Conservation (phyloP, 2,329 filamentous ascomycete genomes). For the Alternaria sp. region DNA sequence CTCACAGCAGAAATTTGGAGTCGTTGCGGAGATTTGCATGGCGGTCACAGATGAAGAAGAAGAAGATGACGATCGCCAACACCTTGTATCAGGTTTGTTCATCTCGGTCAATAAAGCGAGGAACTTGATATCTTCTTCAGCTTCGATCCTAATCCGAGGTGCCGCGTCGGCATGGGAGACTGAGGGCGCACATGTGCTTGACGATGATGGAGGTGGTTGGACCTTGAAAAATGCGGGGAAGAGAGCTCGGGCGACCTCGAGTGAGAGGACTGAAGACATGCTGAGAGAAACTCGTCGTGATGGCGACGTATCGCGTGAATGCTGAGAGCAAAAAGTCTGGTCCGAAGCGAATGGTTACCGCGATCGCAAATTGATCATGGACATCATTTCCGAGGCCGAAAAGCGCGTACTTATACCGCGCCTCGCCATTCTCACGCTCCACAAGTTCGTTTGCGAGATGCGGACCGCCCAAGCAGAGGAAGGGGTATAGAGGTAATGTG, state of each 20-base stretch:
- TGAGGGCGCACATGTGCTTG: not conserved
- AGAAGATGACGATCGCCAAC: conserved; percentile 11
- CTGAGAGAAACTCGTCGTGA: not conserved
- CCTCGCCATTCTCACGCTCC: not conserved
- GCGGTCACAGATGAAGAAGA: conserved; percentile 4
- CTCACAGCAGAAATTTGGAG: not conserved
- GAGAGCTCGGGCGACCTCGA: not conserved
- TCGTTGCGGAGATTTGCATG: not conserved
- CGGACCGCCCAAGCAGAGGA: conserved; percentile 9
- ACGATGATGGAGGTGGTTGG: not conserved
- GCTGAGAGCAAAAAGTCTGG: too few species aligned
- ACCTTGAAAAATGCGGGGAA: not conserved
- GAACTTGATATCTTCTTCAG: conserved; percentile 13
- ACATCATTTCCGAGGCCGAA: not conserved
- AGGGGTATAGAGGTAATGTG: not conserved
- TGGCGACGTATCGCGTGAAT: not conserved
- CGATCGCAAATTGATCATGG: not conserved
- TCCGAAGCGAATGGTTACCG: not conserved
- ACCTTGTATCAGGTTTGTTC: not conserved
- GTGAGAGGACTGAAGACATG: not conserved
- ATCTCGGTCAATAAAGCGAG: conserved; percentile 9
- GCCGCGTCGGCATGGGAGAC: not conserved
- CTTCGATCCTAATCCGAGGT: conserved; percentile 2
- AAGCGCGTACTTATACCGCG: not conserved
- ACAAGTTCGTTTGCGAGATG: not conserved